Conservation (phyloP, 805 yeast species). For the Pichia thaimueangensis region DNA sequence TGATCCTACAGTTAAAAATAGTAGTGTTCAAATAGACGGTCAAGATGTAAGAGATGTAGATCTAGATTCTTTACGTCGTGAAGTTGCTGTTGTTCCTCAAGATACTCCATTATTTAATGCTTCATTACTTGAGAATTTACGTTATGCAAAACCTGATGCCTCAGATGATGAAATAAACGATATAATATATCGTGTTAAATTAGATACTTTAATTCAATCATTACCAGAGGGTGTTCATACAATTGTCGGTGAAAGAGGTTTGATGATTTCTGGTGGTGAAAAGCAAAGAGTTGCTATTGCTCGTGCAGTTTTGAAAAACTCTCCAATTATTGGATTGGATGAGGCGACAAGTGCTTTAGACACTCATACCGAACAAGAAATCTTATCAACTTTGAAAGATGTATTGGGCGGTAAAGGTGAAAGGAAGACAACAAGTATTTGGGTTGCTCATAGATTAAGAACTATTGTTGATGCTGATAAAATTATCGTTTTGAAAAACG, state of each 20-base stretch:
- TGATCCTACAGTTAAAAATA: slow-evolving; percentile 19
- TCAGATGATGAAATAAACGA: slow-evolving; percentile 60
- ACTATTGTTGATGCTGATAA: slow-evolving; percentile 93
- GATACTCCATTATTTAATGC: slow-evolving; percentile 96
- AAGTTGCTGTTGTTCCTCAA: slow-evolving; percentile 93
- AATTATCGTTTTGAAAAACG: slow-evolving; percentile 78
- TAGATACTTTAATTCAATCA: slow-evolving; percentile 53
- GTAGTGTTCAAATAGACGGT: slow-evolving; percentile 74
- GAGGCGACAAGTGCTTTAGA: slow-evolving; percentile 97
- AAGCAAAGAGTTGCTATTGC: slow-evolving; percentile 94
- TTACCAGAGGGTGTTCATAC: slow-evolving; percentile 83
- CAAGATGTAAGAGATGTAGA: slow-evolving; percentile 76
- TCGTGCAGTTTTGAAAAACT: slow-evolving; percentile 73
- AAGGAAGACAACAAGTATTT: slow-evolving; percentile 73
- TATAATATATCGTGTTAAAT: slow-evolving; percentile 65
- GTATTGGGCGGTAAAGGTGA: slow-evolving; percentile 43
- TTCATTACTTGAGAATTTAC: slow-evolving; percentile 76
- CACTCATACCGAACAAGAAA: slow-evolving; percentile 88
- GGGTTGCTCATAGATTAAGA: slow-evolving; percentile 89
- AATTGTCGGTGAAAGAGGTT: slow-evolving; percentile 93
- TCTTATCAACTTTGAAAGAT: slow-evolving; percentile 64
- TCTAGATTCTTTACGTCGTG: slow-evolving; percentile 63
- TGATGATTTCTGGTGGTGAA: slow-evolving; percentile 99
- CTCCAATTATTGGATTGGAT: slow-evolving; percentile 91
- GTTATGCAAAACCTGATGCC: slow-evolving; percentile 77